Evolutionary conservation across 2,329 filamentous ascomycete species (phyloP), one percentile per base, ranked within the genome.

Genomic region (Aspergillus fumigatus): DNA sequence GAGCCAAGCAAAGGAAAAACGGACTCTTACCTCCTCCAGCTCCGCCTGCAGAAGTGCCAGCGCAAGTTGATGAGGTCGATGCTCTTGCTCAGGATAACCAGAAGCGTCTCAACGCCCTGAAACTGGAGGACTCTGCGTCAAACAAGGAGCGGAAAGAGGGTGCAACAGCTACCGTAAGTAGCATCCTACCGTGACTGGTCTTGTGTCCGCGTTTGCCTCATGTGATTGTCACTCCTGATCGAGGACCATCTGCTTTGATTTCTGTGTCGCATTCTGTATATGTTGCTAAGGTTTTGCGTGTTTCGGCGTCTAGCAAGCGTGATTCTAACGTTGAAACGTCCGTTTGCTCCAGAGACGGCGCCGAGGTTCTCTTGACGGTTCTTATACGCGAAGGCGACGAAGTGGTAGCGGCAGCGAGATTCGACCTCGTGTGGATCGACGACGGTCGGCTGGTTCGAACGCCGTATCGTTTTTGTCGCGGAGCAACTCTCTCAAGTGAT

Each of bases 21-120:
- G 73, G 74, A 19, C 62, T 71, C 23, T 55, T 67, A 64, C 67
- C 73, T 19, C 73, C 74, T 48, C 71, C 53, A 73, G 76, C 63
- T 5, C 62, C 73, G 70, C 52, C 74, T 63, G 51, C 73, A 73
- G 53, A 75, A 80, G 65, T 79, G 78, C 54, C 80, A 77, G 65
- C 70, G 52, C 67, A 69, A 35, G 62, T 70, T 41, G 89, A 95
- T 63, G 92, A 96, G 67, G 82, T 88, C 40, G 92, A 97, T 73
- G 84, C 87, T 3, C 82, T 87, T 52, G 87, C 88, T 51, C 89
- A 93, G 65, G 90, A 94, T 67, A 93, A 88, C 71, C 88, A 91
- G 75, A 90, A 92, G 77, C 84, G 91, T 65, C 82, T 97, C 64
- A 91, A 97, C 75, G 92, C 91, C 52, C 81, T 97, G 66, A 92